These are phyloP conservation scores for Dichotomocladium elegans DNA, from an alignment of 371 early-diverging fungal species.

Conservation along the genomic window DNA sequence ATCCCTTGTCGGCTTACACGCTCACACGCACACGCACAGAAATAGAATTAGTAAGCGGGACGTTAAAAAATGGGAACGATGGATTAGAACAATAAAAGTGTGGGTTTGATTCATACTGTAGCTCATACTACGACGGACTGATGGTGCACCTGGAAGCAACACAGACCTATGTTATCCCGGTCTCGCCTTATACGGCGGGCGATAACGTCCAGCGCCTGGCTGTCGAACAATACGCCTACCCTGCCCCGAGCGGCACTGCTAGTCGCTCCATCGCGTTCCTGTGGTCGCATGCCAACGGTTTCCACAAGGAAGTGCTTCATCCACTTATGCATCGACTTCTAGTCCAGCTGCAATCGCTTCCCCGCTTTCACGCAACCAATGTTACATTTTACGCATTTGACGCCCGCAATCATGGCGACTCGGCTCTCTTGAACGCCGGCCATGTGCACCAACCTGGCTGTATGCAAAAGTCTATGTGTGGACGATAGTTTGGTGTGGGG, in stretches of 20 bases:
- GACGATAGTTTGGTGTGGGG: too few species aligned
- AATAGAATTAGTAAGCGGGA: too few species aligned
- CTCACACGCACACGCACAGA: too few species aligned
- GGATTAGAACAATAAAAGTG: too few species aligned
- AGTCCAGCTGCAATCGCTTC: conserved; percentile 9
- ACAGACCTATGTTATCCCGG: too few species aligned
- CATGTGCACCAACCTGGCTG: conserved; percentile 15
- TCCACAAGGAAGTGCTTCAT: conserved; percentile 35
- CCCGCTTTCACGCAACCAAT: conserved; percentile 20
- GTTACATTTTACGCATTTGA: conserved; percentile 34
- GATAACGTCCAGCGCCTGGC: conserved; percentile 20
- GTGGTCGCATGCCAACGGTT: conserved; percentile 41
- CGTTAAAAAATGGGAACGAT: too few species aligned
- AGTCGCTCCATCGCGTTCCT: conserved; percentile 17
- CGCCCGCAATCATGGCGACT: conserved; percentile 45
- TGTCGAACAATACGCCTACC: conserved; percentile 29
- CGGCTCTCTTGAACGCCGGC: conserved; percentile 34
- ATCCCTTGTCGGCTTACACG: too few species aligned
- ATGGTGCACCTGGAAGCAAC: too few species aligned
- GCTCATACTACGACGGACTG: too few species aligned
- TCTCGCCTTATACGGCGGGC: conserved; percentile 18
- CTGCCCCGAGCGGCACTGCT: conserved; percentile 9
- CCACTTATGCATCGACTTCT: conserved; percentile 28
- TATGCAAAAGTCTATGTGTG: too few species aligned
- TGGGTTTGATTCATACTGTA: too few species aligned